Evolutionary conservation across 768 basidiomycete genomes (phyloP).

Genomic region (Dioszegia aurantiaca): DNA sequence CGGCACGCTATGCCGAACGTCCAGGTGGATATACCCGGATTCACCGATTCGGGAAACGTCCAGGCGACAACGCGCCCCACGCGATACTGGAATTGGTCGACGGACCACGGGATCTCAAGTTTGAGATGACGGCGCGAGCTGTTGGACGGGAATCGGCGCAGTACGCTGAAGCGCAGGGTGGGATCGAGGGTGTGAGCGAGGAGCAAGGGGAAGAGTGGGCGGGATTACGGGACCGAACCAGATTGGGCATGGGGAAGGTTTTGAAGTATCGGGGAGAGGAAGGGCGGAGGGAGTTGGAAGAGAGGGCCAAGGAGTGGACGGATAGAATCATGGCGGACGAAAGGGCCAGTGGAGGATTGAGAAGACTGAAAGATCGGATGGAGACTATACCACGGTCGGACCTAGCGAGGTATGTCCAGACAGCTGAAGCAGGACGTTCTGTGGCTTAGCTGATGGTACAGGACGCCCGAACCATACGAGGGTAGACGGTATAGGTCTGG

Average conservation of each 20-base stretch:
- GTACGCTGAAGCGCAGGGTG: conserved; percentile 46
- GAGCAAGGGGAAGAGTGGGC: conserved; percentile 17
- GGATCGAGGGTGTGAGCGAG: conserved; percentile 11
- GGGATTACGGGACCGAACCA: conserved; percentile 37
- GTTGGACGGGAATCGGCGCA: conserved; percentile 68
- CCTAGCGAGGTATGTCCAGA: conserved; percentile 8
- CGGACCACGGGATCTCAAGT: conserved; percentile 80
- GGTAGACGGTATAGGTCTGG: conserved; percentile 22
- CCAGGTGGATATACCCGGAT: conserved; percentile 95
- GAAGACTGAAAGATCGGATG: conserved; percentile 2
- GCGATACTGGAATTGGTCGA: conserved; percentile 95
- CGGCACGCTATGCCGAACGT: conserved; percentile 72
- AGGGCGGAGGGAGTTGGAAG: conserved; percentile 32
- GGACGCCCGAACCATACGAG: conserved; percentile 18
- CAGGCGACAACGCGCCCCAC: conserved; percentile 87
- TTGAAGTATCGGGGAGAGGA: conserved; percentile 38
- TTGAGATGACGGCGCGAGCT: conserved; percentile 81
- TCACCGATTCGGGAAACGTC: conserved; percentile 81
- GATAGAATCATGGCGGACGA: conserved; percentile 16
- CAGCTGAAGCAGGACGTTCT: background rate
- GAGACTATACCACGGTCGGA: conserved; percentile 1
- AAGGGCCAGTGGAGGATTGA: conserved; percentile 9
- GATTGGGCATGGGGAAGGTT: conserved; percentile 33
- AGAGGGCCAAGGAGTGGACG: conserved; percentile 40
- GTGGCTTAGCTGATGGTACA: background rate